phyloP scores from a whole-genome alignment of 176 grass and related monocot species.

The Eleusine coracana region DNA sequence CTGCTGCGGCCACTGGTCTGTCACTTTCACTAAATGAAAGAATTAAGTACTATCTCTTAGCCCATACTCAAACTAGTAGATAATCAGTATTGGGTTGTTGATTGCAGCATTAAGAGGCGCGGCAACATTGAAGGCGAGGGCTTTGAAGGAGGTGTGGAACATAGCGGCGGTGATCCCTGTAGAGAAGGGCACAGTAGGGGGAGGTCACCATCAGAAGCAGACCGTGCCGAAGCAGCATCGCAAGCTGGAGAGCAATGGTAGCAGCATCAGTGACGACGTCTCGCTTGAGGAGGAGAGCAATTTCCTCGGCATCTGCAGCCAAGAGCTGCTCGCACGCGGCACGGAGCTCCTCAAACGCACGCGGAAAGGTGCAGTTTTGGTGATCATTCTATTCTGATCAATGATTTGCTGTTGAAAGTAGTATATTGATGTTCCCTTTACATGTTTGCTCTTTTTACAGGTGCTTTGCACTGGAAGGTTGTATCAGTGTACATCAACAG shows the following conservation, averaged over 20 bases:
- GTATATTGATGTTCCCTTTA: constrained; percentile 27
- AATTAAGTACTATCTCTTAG: not conserved
- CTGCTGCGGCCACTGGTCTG: constrained; percentile 88
- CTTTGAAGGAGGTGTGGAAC: constrained; percentile 98
- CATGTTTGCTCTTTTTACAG: constrained; percentile 33
- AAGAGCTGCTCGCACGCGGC: constrained; percentile 84
- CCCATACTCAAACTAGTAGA: not conserved
- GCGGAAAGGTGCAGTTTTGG: constrained; percentile 62
- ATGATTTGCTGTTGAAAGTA: not conserved
- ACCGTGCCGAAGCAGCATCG: constrained; percentile 48
- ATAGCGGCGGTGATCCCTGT: constrained; percentile 95
- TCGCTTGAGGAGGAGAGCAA: constrained; percentile 72
- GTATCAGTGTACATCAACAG: constrained; percentile 95
- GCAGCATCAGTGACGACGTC: constrained; percentile 77
- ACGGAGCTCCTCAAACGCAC: constrained; percentile 94
- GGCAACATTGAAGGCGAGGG: constrained; percentile 86
- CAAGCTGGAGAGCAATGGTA: constrained; percentile 75
- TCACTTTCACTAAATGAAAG: not conserved
- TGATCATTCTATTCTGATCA: not conserved
- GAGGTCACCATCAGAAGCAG: constrained; percentile 62
- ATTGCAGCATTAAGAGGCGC: constrained; percentile 84
- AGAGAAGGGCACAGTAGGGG: constrained; percentile 65
- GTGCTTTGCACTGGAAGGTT: constrained; percentile 82
- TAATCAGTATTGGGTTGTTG: not conserved
- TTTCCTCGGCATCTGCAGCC: constrained; percentile 86